phyloP scores from a whole-genome alignment of 2,329 filamentous ascomycete species.

The Gyromitra esculenta region DNA sequence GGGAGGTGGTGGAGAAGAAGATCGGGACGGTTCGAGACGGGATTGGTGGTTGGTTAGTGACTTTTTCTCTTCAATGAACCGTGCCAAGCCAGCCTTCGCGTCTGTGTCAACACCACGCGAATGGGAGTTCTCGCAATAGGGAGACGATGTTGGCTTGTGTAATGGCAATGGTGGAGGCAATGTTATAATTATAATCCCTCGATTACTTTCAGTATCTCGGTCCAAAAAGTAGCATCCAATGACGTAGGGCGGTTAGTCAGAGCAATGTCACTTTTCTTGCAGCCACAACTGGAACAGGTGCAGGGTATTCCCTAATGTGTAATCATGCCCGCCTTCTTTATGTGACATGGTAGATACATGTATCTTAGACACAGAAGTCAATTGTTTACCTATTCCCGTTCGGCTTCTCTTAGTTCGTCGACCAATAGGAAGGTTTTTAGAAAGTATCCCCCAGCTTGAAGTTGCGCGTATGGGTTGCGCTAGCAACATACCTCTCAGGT shows the following conservation, averaged over 20 bases:
- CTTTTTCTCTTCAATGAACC: background rate
- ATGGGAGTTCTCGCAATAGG: too few relatives aligned
- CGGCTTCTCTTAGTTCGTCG: background rate
- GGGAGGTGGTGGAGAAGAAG: background rate
- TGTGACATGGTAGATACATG: background rate
- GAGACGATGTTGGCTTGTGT: too few relatives aligned
- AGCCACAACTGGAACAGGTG: background rate
- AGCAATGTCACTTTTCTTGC: background rate
- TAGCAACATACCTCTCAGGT: too few relatives aligned
- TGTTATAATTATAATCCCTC: too few relatives aligned
- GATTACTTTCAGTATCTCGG: too few relatives aligned
- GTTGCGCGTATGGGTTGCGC: too few relatives aligned
- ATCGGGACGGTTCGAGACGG: too few relatives aligned
- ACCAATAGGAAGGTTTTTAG: background rate
- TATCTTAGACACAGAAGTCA: background rate
- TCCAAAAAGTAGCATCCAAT: background rate
- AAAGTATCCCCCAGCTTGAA: background rate
- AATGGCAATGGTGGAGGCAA: too few relatives aligned
- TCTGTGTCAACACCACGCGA: too few relatives aligned
- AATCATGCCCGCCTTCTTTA: background rate
- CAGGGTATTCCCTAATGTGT: background rate
- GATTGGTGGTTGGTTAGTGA: too few relatives aligned
- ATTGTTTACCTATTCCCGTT: background rate
- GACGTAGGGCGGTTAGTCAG: background rate
- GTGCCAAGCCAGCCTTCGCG: too few relatives aligned